Evolutionary conservation across 441 rosid species (phyloP), one percentile per base, ranked within the genome.

Genomic region (Populus tomentosa): DNA sequence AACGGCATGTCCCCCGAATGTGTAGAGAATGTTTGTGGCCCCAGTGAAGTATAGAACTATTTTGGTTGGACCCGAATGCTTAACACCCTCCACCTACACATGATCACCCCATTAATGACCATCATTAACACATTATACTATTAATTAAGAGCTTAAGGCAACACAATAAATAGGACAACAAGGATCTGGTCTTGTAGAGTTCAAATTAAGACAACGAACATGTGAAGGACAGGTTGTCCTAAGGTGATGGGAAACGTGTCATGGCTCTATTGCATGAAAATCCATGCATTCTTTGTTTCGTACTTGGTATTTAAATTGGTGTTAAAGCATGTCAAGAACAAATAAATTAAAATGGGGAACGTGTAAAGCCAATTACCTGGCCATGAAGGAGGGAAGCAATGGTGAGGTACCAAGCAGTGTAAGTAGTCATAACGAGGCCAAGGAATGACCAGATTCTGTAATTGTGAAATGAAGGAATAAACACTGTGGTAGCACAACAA

Each of bases 1-100:
- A 75, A 95, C 99, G 9, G 99, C 99, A 79, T 95, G 99, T 72
- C 99, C 99, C 40, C 99, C 99, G 71, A 95, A 95, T 65, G 99
- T 95, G 80, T 95, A 95, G 82, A 95, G 89, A 70, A 95, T 91
- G 84, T 95, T 95, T 67, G 99, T 95, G 83, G 99, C 98, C 75
- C 99, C 99, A 59, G 99, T 93, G 85, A 95, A 95, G 82, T 95
- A 95, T 7, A 93, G 89, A 84, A 93, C 98, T 73, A 94, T 80
- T 85, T 90, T 91, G 33, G 85, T 86, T 69, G 99, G 98, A 65
- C 89, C 99, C 36, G 95, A 67, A 77, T 94, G 99, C 65, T 75
- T 81, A 40, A 90, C n/a, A n/a, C n/a, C n/a, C n/a, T n/a, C n/a
- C n/a, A n/a, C n/a, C n/a, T n/a, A n/a, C n/a, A n/a, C n/a, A 74